Evolutionary conservation across 2,329 filamentous ascomycete genomes (phyloP).

Genomic region (Parasarocladium wereldwijsianum): DNA sequence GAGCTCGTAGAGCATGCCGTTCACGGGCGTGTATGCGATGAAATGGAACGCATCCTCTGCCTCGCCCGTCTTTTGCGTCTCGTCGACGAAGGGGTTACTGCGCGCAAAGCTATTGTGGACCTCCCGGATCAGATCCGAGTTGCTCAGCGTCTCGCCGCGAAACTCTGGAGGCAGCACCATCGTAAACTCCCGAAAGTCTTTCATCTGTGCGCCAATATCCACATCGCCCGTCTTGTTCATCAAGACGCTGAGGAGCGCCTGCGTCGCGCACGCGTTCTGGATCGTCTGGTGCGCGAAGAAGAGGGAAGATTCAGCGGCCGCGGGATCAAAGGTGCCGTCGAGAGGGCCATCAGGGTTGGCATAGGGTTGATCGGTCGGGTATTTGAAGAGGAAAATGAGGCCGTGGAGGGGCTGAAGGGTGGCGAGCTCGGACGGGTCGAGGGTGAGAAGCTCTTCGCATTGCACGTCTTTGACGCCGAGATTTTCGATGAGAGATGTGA

Average conservation of each 20-base stretch:
- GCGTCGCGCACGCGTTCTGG: slow-evolving; percentile 95
- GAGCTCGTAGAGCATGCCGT: slow-evolving; percentile 76
- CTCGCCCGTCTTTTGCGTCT: slow-evolving; percentile 54
- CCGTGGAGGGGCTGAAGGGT: slow-evolving; percentile 72
- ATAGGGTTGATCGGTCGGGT: slow-evolving; percentile 55
- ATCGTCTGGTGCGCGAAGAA: slow-evolving; percentile 98
- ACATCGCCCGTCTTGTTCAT: slow-evolving; percentile 66
- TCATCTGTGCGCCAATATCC: slow-evolving; percentile 56
- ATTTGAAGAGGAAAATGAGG: slow-evolving; percentile 99
- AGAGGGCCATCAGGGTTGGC: slow-evolving; percentile 44
- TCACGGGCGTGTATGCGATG: slow-evolving; percentile 79
- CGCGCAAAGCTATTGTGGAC: slow-evolving; percentile 86
- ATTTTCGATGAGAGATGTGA: slow-evolving; percentile 85
- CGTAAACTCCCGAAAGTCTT: slow-evolving; percentile 78
- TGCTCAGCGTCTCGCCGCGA: slow-evolving; percentile 44
- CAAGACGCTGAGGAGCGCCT: slow-evolving; percentile 82
- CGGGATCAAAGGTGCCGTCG: slow-evolving; percentile 70
- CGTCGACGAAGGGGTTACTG: slow-evolving; percentile 82
- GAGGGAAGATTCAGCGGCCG: slow-evolving; percentile 56
- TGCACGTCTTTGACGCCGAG: slow-evolving; percentile 89
- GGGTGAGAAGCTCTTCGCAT: slow-evolving; percentile 87
- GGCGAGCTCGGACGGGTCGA: slow-evolving; percentile 62
- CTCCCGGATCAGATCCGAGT: slow-evolving; percentile 54
- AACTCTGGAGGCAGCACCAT: slow-evolving; percentile 66
- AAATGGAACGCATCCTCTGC: slow-evolving; percentile 94